phyloP scores from a whole-genome alignment of 163 green algal genomes.

The Coccomyxa subellipsoidea region DNA sequence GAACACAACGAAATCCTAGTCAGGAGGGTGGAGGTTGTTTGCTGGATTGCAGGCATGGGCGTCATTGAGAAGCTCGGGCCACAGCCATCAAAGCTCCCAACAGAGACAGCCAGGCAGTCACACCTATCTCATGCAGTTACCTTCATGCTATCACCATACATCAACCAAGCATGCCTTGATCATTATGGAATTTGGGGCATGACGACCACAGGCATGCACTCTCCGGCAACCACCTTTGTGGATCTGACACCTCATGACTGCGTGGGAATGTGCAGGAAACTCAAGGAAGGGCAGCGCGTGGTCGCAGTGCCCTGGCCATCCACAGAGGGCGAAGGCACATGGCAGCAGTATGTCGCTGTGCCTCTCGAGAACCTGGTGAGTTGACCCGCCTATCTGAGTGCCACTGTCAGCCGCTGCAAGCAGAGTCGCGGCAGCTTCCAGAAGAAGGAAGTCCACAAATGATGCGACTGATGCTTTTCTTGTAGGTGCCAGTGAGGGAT shows the following conservation, averaged over 20 bases:
- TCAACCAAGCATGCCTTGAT: no score
- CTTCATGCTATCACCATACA: no score
- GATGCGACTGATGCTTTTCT: no score
- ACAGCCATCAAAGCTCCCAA: neutral
- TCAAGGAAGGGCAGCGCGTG: conserved; percentile 42
- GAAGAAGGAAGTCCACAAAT: neutral
- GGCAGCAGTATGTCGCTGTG: conserved; percentile 50
- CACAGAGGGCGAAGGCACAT: conserved; percentile 41
- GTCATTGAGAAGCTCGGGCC: conserved; percentile 39
- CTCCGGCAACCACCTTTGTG: no score
- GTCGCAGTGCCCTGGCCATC: conserved; percentile 31
- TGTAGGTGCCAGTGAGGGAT: conserved; percentile 30
- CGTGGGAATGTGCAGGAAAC: neutral
- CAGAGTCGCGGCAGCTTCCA: neutral
- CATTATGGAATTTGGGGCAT: no score
- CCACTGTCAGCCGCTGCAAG: neutral
- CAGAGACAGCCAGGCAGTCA: neutral
- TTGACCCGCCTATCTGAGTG: neutral
- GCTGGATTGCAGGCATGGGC: conserved; percentile 56
- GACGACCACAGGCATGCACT: no score
- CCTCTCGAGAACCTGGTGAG: conserved; percentile 38
- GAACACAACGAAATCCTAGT: no score
- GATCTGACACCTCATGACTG: no score
- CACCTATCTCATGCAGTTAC: no score
- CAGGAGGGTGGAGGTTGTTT: no score